A percentile compares a stretch with the other conserved stretches of the same genome.
Conservation (phyloP, 192 early-diverging fungal genomes). For the Umbelopsis ramanniana region DNA sequence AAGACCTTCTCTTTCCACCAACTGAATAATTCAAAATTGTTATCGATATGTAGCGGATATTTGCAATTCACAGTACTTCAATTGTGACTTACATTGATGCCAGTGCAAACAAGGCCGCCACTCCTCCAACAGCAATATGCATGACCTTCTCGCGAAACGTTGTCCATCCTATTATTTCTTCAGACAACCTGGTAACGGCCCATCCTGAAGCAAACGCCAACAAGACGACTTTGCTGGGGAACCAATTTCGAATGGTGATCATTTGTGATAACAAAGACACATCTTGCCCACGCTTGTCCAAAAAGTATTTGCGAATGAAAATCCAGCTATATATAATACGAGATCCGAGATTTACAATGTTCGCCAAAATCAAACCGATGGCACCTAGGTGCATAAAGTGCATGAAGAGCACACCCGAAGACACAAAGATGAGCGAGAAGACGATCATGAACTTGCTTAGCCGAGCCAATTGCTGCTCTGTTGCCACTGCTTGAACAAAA, state of each 20-base stretch:
- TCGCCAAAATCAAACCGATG: constrained; percentile 82
- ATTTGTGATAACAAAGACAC: background rate
- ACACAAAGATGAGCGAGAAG: constrained; percentile 73
- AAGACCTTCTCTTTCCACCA: constrained; percentile 33
- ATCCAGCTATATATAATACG: constrained; percentile 75
- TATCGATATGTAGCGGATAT: too few species aligned
- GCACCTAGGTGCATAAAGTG: constrained; percentile 63
- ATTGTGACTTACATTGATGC: background rate
- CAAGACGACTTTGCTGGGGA: constrained; percentile 48
- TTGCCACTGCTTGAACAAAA: constrained; percentile 87
- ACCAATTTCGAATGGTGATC: constrained; percentile 41
- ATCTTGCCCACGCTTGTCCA: constrained; percentile 29
- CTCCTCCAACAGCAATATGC: constrained; percentile 62
- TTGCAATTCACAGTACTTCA: background rate
- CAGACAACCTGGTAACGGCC: constrained; percentile 54
- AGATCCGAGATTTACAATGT: constrained; percentile 81
- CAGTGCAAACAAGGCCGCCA: constrained; percentile 45
- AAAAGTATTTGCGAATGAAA: constrained; percentile 68
- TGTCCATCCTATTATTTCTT: constrained; percentile 61
- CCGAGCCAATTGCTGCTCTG: constrained; percentile 58
- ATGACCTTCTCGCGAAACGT: constrained; percentile 47
- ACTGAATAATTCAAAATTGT: constrained; percentile 1
- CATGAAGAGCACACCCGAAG: constrained; percentile 64
- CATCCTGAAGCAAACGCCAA: constrained; percentile 55
- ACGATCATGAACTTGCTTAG: constrained; percentile 78